These are phyloP conservation scores for Cantharellus anzutake DNA, from an alignment of 768 basidiomycete genomes.

Conservation along the genomic window DNA sequence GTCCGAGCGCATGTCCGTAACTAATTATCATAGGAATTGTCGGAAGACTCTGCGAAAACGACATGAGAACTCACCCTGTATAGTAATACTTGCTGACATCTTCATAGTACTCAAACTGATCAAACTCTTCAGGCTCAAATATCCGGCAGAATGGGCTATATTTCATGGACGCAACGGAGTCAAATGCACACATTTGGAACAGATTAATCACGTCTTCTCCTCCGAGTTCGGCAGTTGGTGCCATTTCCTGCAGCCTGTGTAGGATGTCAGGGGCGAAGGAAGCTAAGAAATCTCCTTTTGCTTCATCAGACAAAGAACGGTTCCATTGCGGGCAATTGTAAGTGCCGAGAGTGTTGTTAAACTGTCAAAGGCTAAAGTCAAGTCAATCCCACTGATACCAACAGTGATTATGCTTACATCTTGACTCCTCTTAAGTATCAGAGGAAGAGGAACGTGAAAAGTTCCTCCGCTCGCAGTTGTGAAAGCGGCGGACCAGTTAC, in stretches of 20 bases:
- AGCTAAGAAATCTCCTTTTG: background rate
- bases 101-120: background rate
- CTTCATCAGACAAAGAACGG: background rate
- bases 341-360: slow-evolving; percentile 1
- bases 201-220: background rate
- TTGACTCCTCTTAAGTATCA: background rate
- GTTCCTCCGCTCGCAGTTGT: background rate
- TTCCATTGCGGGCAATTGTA: background rate
- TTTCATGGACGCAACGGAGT: background rate
- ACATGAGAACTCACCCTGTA: background rate
- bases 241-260: background rate
- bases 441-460: background rate
- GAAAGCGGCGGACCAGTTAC: background rate
- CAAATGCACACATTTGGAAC: background rate
- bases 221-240: background rate
- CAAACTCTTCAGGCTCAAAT: background rate
- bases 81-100: background rate
- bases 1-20: background rate
- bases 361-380: background rate
- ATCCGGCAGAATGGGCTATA: background rate
- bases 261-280: background rate
- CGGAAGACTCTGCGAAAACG: background rate
- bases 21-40: background rate
- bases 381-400: background rate
- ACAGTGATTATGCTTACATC: background rate